phyloP scores from a whole-genome alignment of 805 yeast genomes.

The Monosporozyma servazzii region DNA sequence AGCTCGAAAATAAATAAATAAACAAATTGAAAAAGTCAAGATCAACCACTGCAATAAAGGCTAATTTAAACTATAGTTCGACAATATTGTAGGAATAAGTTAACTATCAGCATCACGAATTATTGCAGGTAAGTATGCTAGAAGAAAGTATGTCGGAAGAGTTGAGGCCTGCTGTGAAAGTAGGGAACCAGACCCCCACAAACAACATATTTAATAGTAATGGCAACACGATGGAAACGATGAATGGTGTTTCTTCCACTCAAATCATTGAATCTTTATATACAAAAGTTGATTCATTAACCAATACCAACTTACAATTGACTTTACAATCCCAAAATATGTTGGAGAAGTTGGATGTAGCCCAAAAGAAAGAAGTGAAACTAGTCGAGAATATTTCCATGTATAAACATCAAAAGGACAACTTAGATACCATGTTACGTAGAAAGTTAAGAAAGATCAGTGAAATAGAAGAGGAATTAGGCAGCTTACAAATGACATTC shows the following conservation, averaged over 20 bases:
- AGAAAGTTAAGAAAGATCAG: conserved; percentile 62
- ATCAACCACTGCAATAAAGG: too few species aligned
- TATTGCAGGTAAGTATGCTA: too few species aligned
- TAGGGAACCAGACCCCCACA: not conserved
- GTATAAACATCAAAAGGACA: conserved; percentile 68
- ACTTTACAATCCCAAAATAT: conserved; percentile 41
- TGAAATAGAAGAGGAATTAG: conserved; percentile 27
- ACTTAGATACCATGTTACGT: conserved; percentile 31
- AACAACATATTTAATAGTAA: not conserved
- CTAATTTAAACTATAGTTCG: too few species aligned
- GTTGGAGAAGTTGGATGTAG: conserved; percentile 41
- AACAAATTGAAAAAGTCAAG: too few species aligned
- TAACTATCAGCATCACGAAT: too few species aligned
- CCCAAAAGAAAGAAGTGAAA: conserved; percentile 36
- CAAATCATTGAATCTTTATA: conserved; percentile 38
- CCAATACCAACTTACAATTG: conserved; percentile 29
- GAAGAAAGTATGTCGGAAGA: not conserved
- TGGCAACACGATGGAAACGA: not conserved
- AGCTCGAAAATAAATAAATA: not conserved
- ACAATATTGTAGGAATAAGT: too few species aligned
- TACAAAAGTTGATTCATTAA: conserved; percentile 45
- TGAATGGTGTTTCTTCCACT: conserved; percentile 4
- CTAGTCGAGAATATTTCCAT: conserved; percentile 48
- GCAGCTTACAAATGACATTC: conserved; percentile 1
- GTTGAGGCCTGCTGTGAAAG: not conserved